These are phyloP conservation scores for Sporormia fimetaria DNA, from an alignment of 495 filamentous ascomycete species.

Conservation along the genomic window DNA sequence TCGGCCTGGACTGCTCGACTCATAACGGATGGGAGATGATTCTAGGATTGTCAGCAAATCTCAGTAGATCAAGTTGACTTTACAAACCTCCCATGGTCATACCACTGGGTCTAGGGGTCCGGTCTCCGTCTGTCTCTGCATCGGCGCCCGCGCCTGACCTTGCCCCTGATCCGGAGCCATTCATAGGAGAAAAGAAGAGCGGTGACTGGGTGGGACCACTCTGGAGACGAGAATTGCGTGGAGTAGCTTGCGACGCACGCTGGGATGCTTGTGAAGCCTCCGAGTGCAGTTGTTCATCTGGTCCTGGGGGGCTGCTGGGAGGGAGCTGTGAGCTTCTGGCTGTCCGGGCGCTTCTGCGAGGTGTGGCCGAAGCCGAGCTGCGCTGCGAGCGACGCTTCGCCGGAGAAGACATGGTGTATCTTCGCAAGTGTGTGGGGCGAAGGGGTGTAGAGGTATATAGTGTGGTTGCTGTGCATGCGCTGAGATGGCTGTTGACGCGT, in stretches of 20 bases:
- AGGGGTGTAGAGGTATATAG: neutral
- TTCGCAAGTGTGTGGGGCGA: neutral
- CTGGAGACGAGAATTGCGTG: constrained; percentile 22
- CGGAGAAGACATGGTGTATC: constrained; percentile 48
- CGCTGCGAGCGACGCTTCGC: constrained; percentile 42
- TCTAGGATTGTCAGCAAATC: constrained; percentile 39
- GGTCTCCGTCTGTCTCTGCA: constrained; percentile 56
- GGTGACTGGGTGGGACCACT: constrained; percentile 56
- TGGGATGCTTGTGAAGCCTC: constrained; percentile 39
- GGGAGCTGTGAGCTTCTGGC: constrained; percentile 41
- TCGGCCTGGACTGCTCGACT: constrained; percentile 66
- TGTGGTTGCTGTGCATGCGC: constrained; percentile 3
- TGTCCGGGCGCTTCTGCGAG: constrained; percentile 40
- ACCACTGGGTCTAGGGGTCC: constrained; percentile 60
- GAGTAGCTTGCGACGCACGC: constrained; percentile 34
- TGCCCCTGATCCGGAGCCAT: constrained; percentile 39
- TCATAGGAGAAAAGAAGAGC: constrained; percentile 65
- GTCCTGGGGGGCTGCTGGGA: constrained; percentile 41
- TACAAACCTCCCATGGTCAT: constrained; percentile 53
- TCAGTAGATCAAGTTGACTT: neutral
- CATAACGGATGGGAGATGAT: constrained; percentile 83
- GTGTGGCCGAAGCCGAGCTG: constrained; percentile 46
- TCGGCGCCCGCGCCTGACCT: constrained; percentile 48
- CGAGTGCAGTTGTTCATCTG: constrained; percentile 35
- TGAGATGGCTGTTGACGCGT: no score